Evolutionary conservation across 23 red algal genomes (phyloP), one percentile per base, ranked within the genome.

Genomic region (Cyanidioschyzon merolae): DNA sequence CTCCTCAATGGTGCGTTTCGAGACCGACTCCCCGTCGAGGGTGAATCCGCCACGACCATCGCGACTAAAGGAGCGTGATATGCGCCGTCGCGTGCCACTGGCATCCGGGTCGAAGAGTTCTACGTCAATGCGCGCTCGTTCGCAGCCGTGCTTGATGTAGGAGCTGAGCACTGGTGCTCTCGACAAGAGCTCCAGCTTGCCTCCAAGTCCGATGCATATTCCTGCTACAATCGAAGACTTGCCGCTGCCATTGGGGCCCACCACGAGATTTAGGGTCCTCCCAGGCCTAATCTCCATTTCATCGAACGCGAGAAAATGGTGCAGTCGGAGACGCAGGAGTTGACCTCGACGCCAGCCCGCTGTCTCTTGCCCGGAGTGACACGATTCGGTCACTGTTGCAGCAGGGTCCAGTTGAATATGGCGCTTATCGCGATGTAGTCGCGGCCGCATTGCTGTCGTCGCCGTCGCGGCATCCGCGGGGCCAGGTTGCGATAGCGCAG

Each of bases 201-300:
- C 85, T 32, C 76, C 84, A 51, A 98, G 88, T 18, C 83, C 94
- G 27, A 98, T 91, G 30, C 85, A 85, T 15, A 98, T 76, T 0
- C 84, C 94, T 41, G 80, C 87, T 31, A 89, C 94, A 15, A 98
- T 76, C 36, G 88, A 88, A 50, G 79, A 86, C 45, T 98, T 98
- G 30, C 94, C 94, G 2, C 88, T 83, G 2, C 94, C 94, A 38
- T 98, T 98, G 0, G 94, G 94, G 57, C 88, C 94, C 34, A 95
- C 67, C 21, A 82, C 79, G 7, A 98, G 67, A 54, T 98, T 98
- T 58, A 98, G 84, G 21, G 80, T 76, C 32, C 85, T 88, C 1
- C 94, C 86, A 1, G 94, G 88, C 21, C 77, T 17, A 1, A 98
- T 76, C 37, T 58, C 79, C 2, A 88, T 85, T 58, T 91, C 77